Conservation (phyloP, 768 basidiomycete species). For the Mycena crocata region DNA sequence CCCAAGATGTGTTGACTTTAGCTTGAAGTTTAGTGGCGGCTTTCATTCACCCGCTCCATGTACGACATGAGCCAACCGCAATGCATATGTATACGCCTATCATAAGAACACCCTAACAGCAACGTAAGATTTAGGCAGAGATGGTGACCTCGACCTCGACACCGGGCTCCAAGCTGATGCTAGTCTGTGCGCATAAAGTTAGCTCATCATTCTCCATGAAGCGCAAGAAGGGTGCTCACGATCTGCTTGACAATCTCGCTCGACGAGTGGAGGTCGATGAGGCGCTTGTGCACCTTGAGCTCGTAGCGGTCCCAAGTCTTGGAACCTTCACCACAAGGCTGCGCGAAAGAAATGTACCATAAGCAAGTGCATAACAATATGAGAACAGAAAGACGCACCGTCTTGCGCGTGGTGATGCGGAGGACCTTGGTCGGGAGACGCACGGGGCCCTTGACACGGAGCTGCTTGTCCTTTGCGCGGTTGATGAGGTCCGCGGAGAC, state of each 20-base stretch:
- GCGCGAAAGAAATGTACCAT: constrained; percentile 17
- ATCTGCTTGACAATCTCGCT: constrained; percentile 99
- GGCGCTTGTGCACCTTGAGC: constrained; percentile 98
- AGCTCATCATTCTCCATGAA: not conserved
- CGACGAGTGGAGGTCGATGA: constrained; percentile 98
- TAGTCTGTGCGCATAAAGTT: constrained; percentile 69
- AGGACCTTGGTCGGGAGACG: constrained; percentile 99
- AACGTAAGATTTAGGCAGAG: constrained; percentile 63
- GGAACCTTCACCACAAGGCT: constrained; percentile 99
- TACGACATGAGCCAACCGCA: not conserved
- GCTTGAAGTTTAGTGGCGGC: too few relatives aligned
- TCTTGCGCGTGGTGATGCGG: constrained; percentile 99
- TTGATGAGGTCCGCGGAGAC: constrained; percentile 97
- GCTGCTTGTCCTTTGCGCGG: constrained; percentile 99
- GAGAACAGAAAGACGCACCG: constrained; percentile 63
- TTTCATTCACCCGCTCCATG: too few relatives aligned
- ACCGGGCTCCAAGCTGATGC: constrained; percentile 98
- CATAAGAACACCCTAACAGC: constrained; percentile 21
- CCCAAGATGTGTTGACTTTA: too few relatives aligned
- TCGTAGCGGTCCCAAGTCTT: constrained; percentile 99
- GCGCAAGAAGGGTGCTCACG: constrained; percentile 63
- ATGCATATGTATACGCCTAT: constrained; percentile 22
- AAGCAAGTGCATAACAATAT: constrained; percentile 1
- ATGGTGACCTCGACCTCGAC: constrained; percentile 99
- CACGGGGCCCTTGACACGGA: constrained; percentile 98